A percentile compares a stretch with the other conserved stretches of the same genome.
These are phyloP conservation scores for Penstemon eatonii DNA, from an alignment of 257 asterid species.

Conservation along the genomic window DNA sequence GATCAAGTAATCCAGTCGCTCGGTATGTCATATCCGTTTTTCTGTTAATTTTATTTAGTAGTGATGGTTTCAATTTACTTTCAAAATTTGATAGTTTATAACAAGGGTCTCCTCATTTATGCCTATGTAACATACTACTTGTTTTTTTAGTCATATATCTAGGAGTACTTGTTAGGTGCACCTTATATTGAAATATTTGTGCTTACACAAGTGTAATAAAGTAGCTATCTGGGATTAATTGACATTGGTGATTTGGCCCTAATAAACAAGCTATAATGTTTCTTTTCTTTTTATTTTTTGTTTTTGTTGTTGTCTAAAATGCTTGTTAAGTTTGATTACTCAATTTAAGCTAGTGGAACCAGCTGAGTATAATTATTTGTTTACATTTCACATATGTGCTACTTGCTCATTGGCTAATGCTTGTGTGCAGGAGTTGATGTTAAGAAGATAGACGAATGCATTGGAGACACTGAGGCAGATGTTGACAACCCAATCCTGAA, in stretches of 20 bases:
- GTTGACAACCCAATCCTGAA: constrained; percentile 66
- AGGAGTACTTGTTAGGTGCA: background rate
- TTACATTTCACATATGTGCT: background rate
- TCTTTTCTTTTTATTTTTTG: background rate
- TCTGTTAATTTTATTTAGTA: background rate
- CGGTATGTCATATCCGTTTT: constrained; percentile 43
- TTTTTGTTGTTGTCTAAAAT: background rate
- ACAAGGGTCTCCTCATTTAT: background rate
- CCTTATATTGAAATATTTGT: background rate
- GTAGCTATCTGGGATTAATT: background rate
- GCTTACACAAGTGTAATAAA: background rate
- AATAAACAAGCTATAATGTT: background rate
- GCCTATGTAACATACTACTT: background rate
- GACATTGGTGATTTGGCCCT: background rate
- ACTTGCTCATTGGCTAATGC: constrained; percentile 5
- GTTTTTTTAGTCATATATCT: background rate
- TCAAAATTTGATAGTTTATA: background rate
- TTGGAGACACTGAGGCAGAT: constrained; percentile 81
- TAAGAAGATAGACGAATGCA: constrained; percentile 68
- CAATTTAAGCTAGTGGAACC: background rate
- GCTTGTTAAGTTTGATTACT: background rate
- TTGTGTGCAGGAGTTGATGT: constrained; percentile 62
- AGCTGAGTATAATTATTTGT: no score
- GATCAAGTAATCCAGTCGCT: constrained; percentile 62
- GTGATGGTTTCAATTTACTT: background rate